Percentiles rank a stretch among this genome's conserved stretches.
phyloP scores from a whole-genome alignment of 2,329 filamentous ascomycete species.

The Colletotrichum sp. region DNA sequence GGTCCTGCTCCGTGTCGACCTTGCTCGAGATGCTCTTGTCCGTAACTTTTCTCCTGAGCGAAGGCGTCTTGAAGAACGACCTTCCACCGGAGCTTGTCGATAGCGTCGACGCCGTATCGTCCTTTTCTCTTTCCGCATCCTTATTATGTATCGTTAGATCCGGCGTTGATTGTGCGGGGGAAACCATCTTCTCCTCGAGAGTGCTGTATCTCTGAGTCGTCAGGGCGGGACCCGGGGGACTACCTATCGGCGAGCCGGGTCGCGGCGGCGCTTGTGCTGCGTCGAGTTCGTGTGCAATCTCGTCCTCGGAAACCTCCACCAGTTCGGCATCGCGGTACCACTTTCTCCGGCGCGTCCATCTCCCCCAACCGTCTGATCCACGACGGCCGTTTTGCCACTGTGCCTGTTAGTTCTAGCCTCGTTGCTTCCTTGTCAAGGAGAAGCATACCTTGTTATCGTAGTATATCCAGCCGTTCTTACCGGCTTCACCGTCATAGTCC shows the following conservation, averaged over 20 bases:
- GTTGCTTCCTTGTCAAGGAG: too few relatives aligned
- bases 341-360: slow-evolving; percentile 91
- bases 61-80: slow-evolving; percentile 47
- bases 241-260: slow-evolving; percentile 6
- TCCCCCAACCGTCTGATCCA: slow-evolving; percentile 88
- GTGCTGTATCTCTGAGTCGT: slow-evolving; percentile 38
- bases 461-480: slow-evolving; percentile 88
- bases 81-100: slow-evolving; percentile 49
- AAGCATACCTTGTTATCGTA: slow-evolving; percentile 89
- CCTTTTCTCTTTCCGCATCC: slow-evolving; percentile 28
- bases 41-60: slow-evolving; percentile 44
- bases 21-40: slow-evolving; percentile 29
- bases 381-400: slow-evolving; percentile 90
- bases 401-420: not conserved
- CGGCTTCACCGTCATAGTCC: slow-evolving; percentile 64
- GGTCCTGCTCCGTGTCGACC: slow-evolving; percentile 37
- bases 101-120: slow-evolving; percentile 50
- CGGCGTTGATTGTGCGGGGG: slow-evolving; percentile 30
- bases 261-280: slow-evolving; percentile 2
- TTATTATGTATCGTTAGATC: slow-evolving; percentile 8
- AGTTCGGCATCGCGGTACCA: slow-evolving; percentile 98
- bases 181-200: slow-evolving; percentile 41
- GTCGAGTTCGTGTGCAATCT: slow-evolving; percentile 23
- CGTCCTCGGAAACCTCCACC: slow-evolving; percentile 68
- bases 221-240: slow-evolving; percentile 7